phyloP scores from a whole-genome alignment of 352 stramenopile genomes.

The Phytophthora citrophthora region DNA sequence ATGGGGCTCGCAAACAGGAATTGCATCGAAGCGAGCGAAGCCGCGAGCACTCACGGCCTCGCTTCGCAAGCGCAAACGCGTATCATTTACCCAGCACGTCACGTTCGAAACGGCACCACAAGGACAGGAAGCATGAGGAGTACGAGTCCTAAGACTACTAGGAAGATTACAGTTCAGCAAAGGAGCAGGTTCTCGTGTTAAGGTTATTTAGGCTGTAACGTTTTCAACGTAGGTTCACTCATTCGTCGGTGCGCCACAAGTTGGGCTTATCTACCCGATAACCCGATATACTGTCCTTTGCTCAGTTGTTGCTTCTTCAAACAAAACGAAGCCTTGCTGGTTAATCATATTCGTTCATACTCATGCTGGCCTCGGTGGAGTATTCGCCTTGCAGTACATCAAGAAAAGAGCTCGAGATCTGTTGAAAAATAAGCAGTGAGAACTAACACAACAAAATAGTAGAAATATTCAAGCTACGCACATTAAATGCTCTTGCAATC shows the following conservation, averaged over 20 bases:
- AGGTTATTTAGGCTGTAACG: slow-evolving; percentile 25
- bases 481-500: slow-evolving; percentile 42
- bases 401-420: slow-evolving; percentile 52
- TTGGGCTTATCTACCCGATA: too few species aligned
- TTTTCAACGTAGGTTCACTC: slow-evolving; percentile 10
- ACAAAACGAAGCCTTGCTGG: slow-evolving; percentile 1
- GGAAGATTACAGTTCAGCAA: slow-evolving; percentile 6
- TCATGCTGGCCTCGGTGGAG: slow-evolving; percentile 56
- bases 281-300: too few species aligned
- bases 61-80: slow-evolving; percentile 83
- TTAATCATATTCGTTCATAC: slow-evolving; percentile 47
- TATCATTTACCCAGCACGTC: slow-evolving; percentile 90
- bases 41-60: slow-evolving; percentile 66
- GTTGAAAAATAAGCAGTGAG: neutral
- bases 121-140: slow-evolving; percentile 17
- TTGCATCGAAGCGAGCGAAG: slow-evolving; percentile 66
- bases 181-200: slow-evolving; percentile 25
- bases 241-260: too few species aligned
- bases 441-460: neutral
- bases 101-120: slow-evolving; percentile 68
- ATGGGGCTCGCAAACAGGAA: slow-evolving; percentile 73
- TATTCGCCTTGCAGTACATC: slow-evolving; percentile 50
- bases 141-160: neutral
- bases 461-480: slow-evolving; percentile 2
- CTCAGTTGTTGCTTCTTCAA: neutral